phyloP scores from a whole-genome alignment of 2,329 filamentous ascomycete species.

The Aspergillus alliaceus region DNA sequence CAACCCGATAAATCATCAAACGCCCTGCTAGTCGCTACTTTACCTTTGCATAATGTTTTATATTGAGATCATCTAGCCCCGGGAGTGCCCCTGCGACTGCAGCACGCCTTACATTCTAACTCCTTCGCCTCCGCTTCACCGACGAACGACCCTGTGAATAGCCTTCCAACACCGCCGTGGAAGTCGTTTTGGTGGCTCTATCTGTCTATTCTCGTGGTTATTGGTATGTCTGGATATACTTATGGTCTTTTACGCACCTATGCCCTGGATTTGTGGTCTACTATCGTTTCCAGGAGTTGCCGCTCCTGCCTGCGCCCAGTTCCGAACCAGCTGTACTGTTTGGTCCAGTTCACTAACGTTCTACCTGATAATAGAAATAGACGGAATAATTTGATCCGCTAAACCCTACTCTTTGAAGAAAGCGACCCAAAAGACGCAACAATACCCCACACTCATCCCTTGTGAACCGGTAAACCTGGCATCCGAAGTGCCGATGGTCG shows the following conservation, averaged over 20 bases:
- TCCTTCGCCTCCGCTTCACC: slow-evolving; percentile 21
- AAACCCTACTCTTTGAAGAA: neutral
- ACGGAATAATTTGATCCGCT: neutral
- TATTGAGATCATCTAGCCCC: slow-evolving; percentile 8
- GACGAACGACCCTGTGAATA: slow-evolving; percentile 14
- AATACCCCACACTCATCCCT: neutral
- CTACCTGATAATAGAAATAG: neutral
- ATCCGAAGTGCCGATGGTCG: neutral
- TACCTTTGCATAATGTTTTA: slow-evolving; percentile 11
- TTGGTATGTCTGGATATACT: slow-evolving; percentile 3
- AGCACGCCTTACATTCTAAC: slow-evolving; percentile 16
- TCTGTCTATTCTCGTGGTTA: neutral
- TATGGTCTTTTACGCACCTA: too few relatives aligned
- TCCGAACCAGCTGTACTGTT: slow-evolving; percentile 6
- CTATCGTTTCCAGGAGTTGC: slow-evolving; percentile 10
- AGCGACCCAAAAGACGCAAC: neutral
- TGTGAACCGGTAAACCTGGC: neutral
- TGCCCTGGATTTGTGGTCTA: neutral
- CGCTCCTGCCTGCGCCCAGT: slow-evolving; percentile 10
- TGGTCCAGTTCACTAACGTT: slow-evolving; percentile 4
- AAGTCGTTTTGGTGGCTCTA: neutral
- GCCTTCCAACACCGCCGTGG: neutral
- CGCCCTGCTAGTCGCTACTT: slow-evolving; percentile 10
- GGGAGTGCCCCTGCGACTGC: slow-evolving; percentile 16
- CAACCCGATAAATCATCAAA: slow-evolving; percentile 5